A percentile compares a stretch with the other conserved stretches of the same genome.
These are phyloP conservation scores for Microsporum audouinii DNA, from an alignment of 2,329 filamentous ascomycete genomes.

Conservation along the genomic window DNA sequence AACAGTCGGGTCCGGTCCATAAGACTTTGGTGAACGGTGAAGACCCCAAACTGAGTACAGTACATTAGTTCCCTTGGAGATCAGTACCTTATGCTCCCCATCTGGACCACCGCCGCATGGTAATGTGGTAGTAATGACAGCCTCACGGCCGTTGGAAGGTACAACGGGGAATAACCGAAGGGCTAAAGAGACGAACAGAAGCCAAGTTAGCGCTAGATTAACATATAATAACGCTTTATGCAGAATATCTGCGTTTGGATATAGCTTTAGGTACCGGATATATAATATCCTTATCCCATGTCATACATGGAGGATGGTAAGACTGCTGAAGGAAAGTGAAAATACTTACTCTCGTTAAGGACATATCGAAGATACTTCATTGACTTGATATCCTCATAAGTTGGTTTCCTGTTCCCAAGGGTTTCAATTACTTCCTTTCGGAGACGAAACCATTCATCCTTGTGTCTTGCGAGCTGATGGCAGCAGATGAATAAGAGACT, in stretches of 20 bases:
- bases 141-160: slow-evolving; percentile 42
- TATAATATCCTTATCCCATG: not conserved
- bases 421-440: slow-evolving; percentile 26
- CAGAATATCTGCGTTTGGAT: not conserved
- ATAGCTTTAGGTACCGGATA: not conserved
- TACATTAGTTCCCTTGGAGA: slow-evolving; percentile 33
- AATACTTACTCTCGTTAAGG: slow-evolving; percentile 26
- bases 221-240: not conserved
- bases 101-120: slow-evolving; percentile 41
- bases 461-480: slow-evolving; percentile 36
- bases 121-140: slow-evolving; percentile 39
- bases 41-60: slow-evolving; percentile 42
- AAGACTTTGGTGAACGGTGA: slow-evolving; percentile 39
- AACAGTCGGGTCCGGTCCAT: slow-evolving; percentile 19
- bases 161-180: slow-evolving; percentile 46
- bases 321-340: not conserved
- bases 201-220: not conserved
- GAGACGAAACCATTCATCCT: slow-evolving; percentile 27
- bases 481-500: slow-evolving; percentile 38
- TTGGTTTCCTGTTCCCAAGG: slow-evolving; percentile 34
- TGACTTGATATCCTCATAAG: slow-evolving; percentile 34
- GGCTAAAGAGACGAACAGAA: slow-evolving; percentile 19
- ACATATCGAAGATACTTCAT: slow-evolving; percentile 30
- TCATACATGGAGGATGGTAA: not conserved
- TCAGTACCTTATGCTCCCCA: slow-evolving; percentile 36